Base-by-base conservation (phyloP, 192 early-diverging fungal genomes). In the Backusella australiensis region DNA sequence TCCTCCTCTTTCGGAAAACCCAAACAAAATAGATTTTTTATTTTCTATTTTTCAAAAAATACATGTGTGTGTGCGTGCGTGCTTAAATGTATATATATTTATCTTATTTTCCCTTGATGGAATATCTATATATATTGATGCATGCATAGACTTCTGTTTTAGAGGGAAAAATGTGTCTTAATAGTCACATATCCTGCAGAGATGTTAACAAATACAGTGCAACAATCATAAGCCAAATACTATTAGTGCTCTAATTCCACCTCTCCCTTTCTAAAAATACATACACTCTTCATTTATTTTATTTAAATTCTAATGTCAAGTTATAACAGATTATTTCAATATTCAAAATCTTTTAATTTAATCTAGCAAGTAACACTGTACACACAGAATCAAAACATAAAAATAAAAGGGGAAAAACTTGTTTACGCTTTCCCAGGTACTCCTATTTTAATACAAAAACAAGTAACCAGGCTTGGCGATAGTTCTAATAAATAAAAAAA, bases 301-400 rank as follows among this genome's bases (percentile, higher is more conserved):
- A 63, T 63, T 63, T 63, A 63, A 63, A 63, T 63, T 63, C 56
- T 26, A 63, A 63, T 63, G 26, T 63, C 56, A 63, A 63, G 56
- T 63, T 29, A 63, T 63, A 63, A 29, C 56, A 63, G 56, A 63
- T 63, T 63, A 63, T 63, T 63, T 63, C 56, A 63, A 63, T 63
- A 63, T 63, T 26, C 23, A 9, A 63, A 63, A 29, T 63, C 56
- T 63, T 63, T 63, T 63, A 63, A 63, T 63, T 63, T 63, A 63
- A 32, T 63, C 56, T 63, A 29, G 26, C 23, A 29, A 63, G 23
- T 63, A 39, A 29, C 56, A 29, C 56, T 14, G 56, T 23, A 29
- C 56, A 26, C 56, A 63, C 23, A 63, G 3, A 63, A 23, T 29
- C 56, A 63, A 63, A 63, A 63, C 53, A 59, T 23, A 63, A 63